A percentile compares a stretch with the other conserved stretches of the same genome.
These are phyloP conservation scores for Xylaria sp. DNA, from an alignment of 2,329 filamentous ascomycete genomes.

Conservation along the genomic window DNA sequence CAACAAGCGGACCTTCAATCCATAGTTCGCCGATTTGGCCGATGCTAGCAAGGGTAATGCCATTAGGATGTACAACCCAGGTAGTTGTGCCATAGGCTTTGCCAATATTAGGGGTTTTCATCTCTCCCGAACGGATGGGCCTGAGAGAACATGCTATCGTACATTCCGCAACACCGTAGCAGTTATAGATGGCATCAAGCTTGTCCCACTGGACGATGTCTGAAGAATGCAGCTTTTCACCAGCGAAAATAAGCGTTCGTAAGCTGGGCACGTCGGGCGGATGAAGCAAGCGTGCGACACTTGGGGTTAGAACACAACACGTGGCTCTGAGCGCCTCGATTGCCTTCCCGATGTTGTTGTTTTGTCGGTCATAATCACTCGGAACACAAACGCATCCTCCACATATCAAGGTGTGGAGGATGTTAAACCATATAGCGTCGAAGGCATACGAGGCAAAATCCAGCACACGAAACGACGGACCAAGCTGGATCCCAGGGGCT, in stretches of 20 bases:
- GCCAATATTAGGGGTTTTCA: not conserved
- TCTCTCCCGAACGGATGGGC: not conserved
- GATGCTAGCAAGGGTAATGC: not conserved
- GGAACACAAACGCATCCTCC: conserved; percentile 9
- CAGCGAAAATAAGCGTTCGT: not conserved
- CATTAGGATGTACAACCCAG: not conserved
- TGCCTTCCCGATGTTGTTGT: not conserved
- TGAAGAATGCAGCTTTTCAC: too few relatives aligned
- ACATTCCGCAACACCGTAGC: too few relatives aligned
- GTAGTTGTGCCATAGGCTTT: not conserved
- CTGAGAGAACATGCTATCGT: not conserved
- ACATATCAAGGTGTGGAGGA: not conserved
- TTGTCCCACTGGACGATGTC: not conserved
- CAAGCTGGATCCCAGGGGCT: not conserved
- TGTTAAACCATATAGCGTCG: not conserved
- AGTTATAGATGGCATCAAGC: not conserved
- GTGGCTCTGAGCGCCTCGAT: not conserved
- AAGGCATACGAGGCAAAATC: conserved; percentile 11
- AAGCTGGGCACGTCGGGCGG: not conserved
- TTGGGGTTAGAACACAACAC: not conserved
- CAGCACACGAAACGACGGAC: not conserved
- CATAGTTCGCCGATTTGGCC: not conserved
- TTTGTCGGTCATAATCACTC: not conserved
- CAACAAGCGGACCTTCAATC: not conserved
- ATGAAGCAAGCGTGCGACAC: not conserved